Evolutionary conservation across 306 rosid genomes (phyloP).

Genomic region (Rosa persica): DNA sequence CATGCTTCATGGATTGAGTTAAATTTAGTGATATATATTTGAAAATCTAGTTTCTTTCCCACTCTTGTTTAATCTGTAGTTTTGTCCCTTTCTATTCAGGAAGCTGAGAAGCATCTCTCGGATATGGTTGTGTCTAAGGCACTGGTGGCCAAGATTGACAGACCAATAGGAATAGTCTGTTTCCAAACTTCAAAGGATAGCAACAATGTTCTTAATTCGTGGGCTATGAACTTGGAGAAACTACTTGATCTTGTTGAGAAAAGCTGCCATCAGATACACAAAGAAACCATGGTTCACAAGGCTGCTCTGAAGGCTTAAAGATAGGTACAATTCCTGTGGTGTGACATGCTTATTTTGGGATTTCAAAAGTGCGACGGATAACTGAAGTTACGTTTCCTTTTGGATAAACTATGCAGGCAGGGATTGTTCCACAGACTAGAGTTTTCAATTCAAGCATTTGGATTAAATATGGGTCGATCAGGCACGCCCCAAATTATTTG

Average conservation of each 20-base stretch:
- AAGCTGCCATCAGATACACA: constrained; percentile 92
- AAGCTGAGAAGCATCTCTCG: constrained; percentile 94
- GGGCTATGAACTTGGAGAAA: constrained; percentile 90
- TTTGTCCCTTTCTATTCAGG: constrained; percentile 40
- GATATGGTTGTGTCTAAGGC: constrained; percentile 99
- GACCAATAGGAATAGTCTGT: constrained; percentile 77
- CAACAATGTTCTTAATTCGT: constrained; percentile 80
- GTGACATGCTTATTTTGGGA: background rate
- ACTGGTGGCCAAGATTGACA: constrained; percentile 78
- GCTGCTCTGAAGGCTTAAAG: constrained; percentile 65
- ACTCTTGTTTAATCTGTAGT: background rate
- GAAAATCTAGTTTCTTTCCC: background rate
- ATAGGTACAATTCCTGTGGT: background rate
- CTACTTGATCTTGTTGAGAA: constrained; percentile 93
- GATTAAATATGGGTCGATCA: background rate
- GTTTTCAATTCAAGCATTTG: background rate
- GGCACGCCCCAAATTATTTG: background rate
- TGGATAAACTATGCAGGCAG: background rate
- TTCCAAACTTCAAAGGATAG: constrained; percentile 83
- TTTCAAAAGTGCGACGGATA: background rate
- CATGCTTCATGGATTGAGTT: background rate
- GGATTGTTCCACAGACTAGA: background rate
- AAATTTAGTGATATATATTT: background rate
- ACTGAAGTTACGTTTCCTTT: background rate
- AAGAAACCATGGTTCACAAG: constrained; percentile 94